Percentiles rank a stretch among this genome's conserved stretches.
Conservation (phyloP, 2,329 filamentous ascomycete species). For the Ophiostoma ips region DNA sequence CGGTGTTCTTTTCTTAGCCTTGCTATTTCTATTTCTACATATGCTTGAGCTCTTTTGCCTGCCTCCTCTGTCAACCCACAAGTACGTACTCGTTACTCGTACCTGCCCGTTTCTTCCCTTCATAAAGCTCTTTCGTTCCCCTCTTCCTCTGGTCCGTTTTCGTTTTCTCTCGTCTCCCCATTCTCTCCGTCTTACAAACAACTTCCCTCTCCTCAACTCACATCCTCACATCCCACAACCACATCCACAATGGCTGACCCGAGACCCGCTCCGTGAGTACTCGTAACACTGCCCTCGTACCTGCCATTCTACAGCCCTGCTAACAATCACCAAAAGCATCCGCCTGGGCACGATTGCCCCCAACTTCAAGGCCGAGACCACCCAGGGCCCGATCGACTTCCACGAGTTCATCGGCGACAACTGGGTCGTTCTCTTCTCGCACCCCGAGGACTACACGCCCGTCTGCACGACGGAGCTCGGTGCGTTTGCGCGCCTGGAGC, state of each 20-base stretch:
- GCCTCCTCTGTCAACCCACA: background rate
- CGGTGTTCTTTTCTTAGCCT: background rate
- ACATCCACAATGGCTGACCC: slow-evolving; percentile 21
- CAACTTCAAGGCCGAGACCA: slow-evolving; percentile 75
- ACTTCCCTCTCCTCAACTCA: background rate
- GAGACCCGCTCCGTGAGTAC: slow-evolving; percentile 22
- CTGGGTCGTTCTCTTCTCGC: slow-evolving; percentile 74
- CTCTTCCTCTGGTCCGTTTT: background rate
- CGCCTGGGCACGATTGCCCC: slow-evolving; percentile 55
- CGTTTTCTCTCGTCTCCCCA: background rate
- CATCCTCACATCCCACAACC: background rate
- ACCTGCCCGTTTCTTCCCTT: background rate
- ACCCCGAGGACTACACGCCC: slow-evolving; percentile 83
- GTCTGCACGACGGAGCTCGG: slow-evolving; percentile 91
- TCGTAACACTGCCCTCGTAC: too few relatives aligned
- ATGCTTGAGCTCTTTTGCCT: background rate
- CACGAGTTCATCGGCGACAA: slow-evolving; percentile 67
- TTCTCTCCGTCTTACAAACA: background rate
- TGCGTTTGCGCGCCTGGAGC: slow-evolving; percentile 78
- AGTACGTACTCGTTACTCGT: background rate
- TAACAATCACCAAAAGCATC: slow-evolving; percentile 28
- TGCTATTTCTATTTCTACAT: background rate
- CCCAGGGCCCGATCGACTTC: slow-evolving; percentile 65
- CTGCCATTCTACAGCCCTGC: background rate
- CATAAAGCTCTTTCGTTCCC: background rate